Evolutionary conservation across 306 rosid species (phyloP).

Genomic region (Ochetophila trinervis): DNA sequence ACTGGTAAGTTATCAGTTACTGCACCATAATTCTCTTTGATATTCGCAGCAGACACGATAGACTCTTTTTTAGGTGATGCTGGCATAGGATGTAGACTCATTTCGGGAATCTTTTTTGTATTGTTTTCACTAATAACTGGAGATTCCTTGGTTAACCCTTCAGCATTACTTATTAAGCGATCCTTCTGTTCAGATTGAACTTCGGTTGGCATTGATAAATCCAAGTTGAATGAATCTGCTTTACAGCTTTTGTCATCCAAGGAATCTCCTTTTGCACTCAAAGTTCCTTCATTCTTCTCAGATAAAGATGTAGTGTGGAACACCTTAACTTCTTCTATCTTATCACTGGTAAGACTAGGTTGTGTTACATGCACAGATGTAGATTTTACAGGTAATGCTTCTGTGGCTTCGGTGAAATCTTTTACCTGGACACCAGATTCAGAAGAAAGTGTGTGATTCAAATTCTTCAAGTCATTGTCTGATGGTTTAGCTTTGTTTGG

Average conservation of each 20-base stretch:
- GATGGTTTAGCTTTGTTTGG: slow-evolving; percentile 54
- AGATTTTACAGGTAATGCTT: slow-evolving; percentile 35
- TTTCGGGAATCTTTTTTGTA: slow-evolving; percentile 34
- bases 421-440: slow-evolving; percentile 34
- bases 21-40: slow-evolving; percentile 33
- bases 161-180: slow-evolving; percentile 27
- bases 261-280: slow-evolving; percentile 23
- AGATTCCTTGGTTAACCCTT: slow-evolving; percentile 35
- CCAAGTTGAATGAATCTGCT: slow-evolving; percentile 15
- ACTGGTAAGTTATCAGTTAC: slow-evolving; percentile 28
- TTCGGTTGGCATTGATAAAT: slow-evolving; percentile 29
- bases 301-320: slow-evolving; percentile 31
- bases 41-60: slow-evolving; percentile 29
- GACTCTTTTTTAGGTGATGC: slow-evolving; percentile 39
- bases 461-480: slow-evolving; percentile 33
- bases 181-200: slow-evolving; percentile 21
- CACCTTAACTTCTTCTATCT: slow-evolving; percentile 38
- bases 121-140: slow-evolving; percentile 42
- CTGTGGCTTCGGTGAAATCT: slow-evolving; percentile 32
- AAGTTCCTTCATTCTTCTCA: slow-evolving; percentile 33
- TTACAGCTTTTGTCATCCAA: slow-evolving; percentile 25
- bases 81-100: slow-evolving; percentile 27
- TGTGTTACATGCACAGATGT: slow-evolving; percentile 28
- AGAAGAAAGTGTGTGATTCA: slow-evolving; percentile 34
- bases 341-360: slow-evolving; percentile 24